Base-by-base conservation (phyloP, 73 alveolate genomes). In the Stentor roeselii region DNA sequence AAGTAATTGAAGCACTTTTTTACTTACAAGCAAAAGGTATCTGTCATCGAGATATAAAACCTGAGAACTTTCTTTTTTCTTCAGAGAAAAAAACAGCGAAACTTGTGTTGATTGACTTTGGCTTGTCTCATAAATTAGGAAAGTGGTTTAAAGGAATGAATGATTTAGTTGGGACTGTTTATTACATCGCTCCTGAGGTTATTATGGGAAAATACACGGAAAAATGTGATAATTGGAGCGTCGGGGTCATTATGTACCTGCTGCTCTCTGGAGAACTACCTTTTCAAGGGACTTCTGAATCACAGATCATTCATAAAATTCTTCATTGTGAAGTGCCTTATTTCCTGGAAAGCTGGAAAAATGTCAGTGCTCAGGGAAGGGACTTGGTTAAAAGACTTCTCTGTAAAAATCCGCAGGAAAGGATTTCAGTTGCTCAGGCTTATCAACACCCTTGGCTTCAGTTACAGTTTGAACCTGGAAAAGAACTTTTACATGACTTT, bases 11-110 rank as follows among this genome's bases (percentile, higher is more conserved):
- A 74, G 97, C 97, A 27, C 88, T 93, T 15, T 85, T 92, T 0
- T 93, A 93, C 88, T 93, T 93, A 74, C 99, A 96, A 85, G 86
- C 94, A 74, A 90, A 85, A 75, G 98, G 97, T 15, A 93, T 96
- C 39, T 94, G 95, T 14, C 99, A 96, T 88, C 90, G 99, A 78
- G 99, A 96, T 89, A 85, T 96, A 76, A 96, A 96, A 83, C 98
- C 98, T 2, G 98, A 96, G 88, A 96, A 96, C 86, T 93, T 96
- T 42, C 77, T 96, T 77, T 90, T 96, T 93, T 93, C 89, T 34
- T 90, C 88, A 75, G 90, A 88, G 36, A 60, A 84, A n/a, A 95
- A 90, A 36, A 83, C 82, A 30, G 95, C 98, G 0, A 94, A 92
- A 41, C 58, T 95, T 40, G 90, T 92, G 78, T 59, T 96, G 0